Evolutionary conservation across 1,139 yeast genomes (phyloP), one percentile per base, ranked within the genome.

Genomic region (Scheffersomyces illinoinensis): DNA sequence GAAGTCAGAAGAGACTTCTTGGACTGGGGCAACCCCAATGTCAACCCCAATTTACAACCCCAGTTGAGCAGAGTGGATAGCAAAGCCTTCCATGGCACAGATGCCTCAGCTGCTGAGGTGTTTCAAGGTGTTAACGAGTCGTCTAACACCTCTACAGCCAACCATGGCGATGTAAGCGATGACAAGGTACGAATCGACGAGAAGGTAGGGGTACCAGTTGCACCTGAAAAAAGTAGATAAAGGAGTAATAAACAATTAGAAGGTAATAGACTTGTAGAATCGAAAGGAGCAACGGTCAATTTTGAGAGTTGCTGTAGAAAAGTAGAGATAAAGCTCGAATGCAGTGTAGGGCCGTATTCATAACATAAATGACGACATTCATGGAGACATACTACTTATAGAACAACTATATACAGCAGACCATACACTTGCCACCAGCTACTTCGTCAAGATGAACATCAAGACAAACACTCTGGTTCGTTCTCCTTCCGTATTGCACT

Each of bases 1-100:
- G 99, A 95, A 78, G 97, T 93, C 21, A 86, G 98, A 76, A 86
- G 98, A 73, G 97, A 93, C 76, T 93, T 90, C 76, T 84, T 90
- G 69, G 91, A 92, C 66, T 91, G 84, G 84, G 78, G 68, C 64
- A 74, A 81, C 68, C 64, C 70, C 48, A 68, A 76, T 55, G 68
- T 77, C 58, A 75, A 74, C 54, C 66, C 76, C n/a, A 67, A 63
- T 53, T 67, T 67, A 26, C 71, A 70, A 57, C 20, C 58, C 53
- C 24, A 57, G 58, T 23, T 62, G 59, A 17, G 56, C 61, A 8
- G 57, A 55, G 6, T 52, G 56, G 19, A 48, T 52, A 19, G 54
- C 51, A 10, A 48, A 24, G 24, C 21, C 17, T 48, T n/a, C 24
- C 51, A 21, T 14, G 51, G 51, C 24, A n/a, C 21, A 17, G 26